A percentile compares a stretch with the other conserved stretches of the same genome.
Conservation (phyloP, 2,329 filamentous ascomycete species). For the Pezicula carpinea region DNA sequence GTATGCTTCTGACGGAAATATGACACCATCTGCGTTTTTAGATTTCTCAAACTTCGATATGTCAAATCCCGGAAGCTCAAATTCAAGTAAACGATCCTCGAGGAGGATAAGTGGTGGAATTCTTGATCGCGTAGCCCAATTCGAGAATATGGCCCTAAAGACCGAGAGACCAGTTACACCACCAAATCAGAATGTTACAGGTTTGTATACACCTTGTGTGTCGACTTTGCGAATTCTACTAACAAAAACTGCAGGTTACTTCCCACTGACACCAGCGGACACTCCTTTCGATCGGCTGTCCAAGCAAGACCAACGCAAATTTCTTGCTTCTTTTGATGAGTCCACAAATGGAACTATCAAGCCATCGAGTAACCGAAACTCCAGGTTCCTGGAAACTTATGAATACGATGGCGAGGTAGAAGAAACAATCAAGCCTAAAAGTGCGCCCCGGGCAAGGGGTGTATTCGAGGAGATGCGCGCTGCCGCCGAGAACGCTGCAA, state of each 20-base stretch:
- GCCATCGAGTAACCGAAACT: constrained; percentile 24
- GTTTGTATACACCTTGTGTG: constrained; percentile 39
- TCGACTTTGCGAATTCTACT: background rate
- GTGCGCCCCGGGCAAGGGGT: constrained; percentile 41
- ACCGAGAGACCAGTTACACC: constrained; percentile 55
- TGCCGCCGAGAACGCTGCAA: constrained; percentile 46
- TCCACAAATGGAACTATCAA: constrained; percentile 49
- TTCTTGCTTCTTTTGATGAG: constrained; percentile 55
- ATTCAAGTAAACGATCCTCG: constrained; percentile 25
- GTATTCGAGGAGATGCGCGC: constrained; percentile 56
- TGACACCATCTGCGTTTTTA: constrained; percentile 26
- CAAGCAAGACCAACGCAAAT: constrained; percentile 35
- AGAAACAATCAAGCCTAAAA: constrained; percentile 57
- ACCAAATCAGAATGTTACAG: constrained; percentile 51
- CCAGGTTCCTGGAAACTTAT: constrained; percentile 56
- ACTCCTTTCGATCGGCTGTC: constrained; percentile 48
- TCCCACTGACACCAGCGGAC: constrained; percentile 63
- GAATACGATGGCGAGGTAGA: constrained; percentile 56
- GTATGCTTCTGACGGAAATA: constrained; percentile 18
- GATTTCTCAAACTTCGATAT: constrained; percentile 26
- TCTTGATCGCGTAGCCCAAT: constrained; percentile 55
- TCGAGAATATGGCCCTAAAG: constrained; percentile 47
- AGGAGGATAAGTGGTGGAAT: constrained; percentile 57
- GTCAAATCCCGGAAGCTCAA: constrained; percentile 15
- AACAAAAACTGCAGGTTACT: constrained; percentile 45